Percentiles rank a stretch among this genome's conserved stretches.
Conservation (phyloP, 176 grass and related monocot species). For the Paspalum notatum region DNA sequence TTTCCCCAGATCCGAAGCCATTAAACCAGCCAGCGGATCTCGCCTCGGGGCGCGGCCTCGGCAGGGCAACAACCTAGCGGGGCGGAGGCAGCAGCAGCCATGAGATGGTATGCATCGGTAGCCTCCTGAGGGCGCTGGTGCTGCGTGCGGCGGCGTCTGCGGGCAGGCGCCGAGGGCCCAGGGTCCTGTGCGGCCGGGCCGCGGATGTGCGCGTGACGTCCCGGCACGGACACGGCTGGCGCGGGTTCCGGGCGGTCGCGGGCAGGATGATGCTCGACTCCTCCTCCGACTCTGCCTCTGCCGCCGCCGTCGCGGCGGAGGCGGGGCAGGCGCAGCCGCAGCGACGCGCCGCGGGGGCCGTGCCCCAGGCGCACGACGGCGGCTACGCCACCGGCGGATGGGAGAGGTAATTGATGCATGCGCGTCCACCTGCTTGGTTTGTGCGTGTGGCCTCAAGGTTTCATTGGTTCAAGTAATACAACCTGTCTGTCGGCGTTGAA, state of each 20-base stretch:
- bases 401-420: constrained; percentile 58
- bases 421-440: too few relatives aligned
- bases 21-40: constrained; percentile 60
- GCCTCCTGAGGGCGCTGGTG: constrained; percentile 80
- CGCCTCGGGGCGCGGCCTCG: constrained; percentile 31
- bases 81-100: constrained; percentile 43
- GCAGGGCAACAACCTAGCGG: neutral
- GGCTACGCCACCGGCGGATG: constrained; percentile 57
- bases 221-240: constrained; percentile 48
- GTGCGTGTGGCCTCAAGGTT: neutral
- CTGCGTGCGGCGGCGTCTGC: constrained; percentile 55
- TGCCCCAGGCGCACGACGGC: constrained; percentile 43
- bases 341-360: constrained; percentile 33
- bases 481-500: neutral
- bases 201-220: constrained; percentile 58
- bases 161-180: constrained; percentile 48
- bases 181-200: constrained; percentile 56
- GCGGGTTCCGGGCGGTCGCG: constrained; percentile 52
- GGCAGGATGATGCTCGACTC: constrained; percentile 76
- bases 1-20: constrained; percentile 44
- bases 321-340: constrained; percentile 48
- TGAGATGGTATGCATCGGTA: constrained; percentile 91
- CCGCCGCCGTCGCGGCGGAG: constrained; percentile 25
- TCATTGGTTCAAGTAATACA: neutral
- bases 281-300: constrained; percentile 3